Base-by-base conservation (phyloP, 257 asterid species). In the Solanum gandarillasii region DNA sequence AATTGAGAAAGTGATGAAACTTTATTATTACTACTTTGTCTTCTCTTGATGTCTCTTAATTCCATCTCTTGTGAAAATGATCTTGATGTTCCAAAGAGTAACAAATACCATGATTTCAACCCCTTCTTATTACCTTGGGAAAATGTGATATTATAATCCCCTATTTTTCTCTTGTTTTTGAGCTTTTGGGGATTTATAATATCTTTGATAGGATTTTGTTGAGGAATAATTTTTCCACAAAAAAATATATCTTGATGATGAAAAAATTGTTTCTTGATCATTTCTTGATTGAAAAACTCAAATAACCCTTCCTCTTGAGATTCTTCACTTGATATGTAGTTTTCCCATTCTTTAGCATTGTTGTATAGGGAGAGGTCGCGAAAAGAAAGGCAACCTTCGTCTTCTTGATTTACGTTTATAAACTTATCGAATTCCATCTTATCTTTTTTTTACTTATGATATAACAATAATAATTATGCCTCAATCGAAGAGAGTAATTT, bases 81-180 rank as follows among this genome's bases (percentile, higher is more conserved):
- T 76, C 34, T 76, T 38, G 58, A 76, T 38, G 25, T 38, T 76
- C 83, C 83, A 76, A 76, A 76, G 0, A 38, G 1, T 12, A 76
- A 38, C 7, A 6, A 76, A 18, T 76, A 38, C 83, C 83, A 38
- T 6, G 83, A 76, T 38, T 16, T 76, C 20, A 12, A 36, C 9
- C 83, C 32, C 36, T 78, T 38, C 1, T n/a, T 76, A 78, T n/a
- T 76, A 78, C 84, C 65, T 41, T 41, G 36, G n/a, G 18, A 78
- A 78, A 78, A 25, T 79, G 67, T 79, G 65, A 79, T 79, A 78
- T 78, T 78, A 79, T 79, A 27, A 27, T 79, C 85, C 65, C 85
- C 27, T 79, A 36, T 3, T 43, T 79, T 27, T 1, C 25, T 3
- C 16, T 43, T 79, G 27, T 43, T 27, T 79, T 79, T 79, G 39